Percentiles rank a stretch among this genome's conserved stretches.
These are phyloP conservation scores for Phaeotremella fagi DNA, from an alignment of 768 basidiomycete genomes.

Conservation along the genomic window DNA sequence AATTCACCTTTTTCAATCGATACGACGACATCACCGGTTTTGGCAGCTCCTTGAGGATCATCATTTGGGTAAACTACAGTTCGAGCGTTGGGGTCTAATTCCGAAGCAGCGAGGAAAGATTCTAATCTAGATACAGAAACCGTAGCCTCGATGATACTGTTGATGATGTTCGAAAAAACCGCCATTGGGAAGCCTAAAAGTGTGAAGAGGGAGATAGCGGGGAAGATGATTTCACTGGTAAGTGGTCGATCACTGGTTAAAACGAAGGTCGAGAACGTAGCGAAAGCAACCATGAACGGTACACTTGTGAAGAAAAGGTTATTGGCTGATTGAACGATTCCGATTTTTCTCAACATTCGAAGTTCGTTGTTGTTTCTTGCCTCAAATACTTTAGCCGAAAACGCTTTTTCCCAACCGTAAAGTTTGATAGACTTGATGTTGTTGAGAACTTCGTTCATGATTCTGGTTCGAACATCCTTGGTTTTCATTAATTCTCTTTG, in stretches of 20 bases:
- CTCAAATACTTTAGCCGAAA: constrained; percentile 69
- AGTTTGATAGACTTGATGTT: constrained; percentile 70
- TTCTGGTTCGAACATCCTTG: constrained; percentile 57
- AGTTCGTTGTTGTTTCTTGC: constrained; percentile 54
- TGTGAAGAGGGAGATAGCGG: constrained; percentile 66
- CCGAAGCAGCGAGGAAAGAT: constrained; percentile 67
- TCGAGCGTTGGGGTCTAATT: constrained; percentile 76
- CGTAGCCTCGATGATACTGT: constrained; percentile 73
- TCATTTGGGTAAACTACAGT: constrained; percentile 51
- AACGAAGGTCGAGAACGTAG: constrained; percentile 50
- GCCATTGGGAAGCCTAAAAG: constrained; percentile 45
- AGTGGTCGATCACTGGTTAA: constrained; percentile 56
- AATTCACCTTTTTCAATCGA: constrained; percentile 74
- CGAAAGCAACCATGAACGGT: constrained; percentile 47
- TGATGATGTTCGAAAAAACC: constrained; percentile 49
- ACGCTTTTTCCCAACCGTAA: constrained; percentile 93
- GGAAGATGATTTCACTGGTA: constrained; percentile 89
- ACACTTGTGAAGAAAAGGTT: constrained; percentile 47
- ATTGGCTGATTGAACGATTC: constrained; percentile 60
- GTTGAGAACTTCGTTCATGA: constrained; percentile 89
- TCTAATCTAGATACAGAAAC: constrained; percentile 78
- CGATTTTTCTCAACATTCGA: constrained; percentile 75
- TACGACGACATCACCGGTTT: constrained; percentile 56
- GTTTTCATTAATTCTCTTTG: constrained; percentile 92
- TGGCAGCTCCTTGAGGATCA: constrained; percentile 27